Base-by-base conservation (phyloP, 2,329 filamentous ascomycete genomes). In the Colletotrichum sp. region DNA sequence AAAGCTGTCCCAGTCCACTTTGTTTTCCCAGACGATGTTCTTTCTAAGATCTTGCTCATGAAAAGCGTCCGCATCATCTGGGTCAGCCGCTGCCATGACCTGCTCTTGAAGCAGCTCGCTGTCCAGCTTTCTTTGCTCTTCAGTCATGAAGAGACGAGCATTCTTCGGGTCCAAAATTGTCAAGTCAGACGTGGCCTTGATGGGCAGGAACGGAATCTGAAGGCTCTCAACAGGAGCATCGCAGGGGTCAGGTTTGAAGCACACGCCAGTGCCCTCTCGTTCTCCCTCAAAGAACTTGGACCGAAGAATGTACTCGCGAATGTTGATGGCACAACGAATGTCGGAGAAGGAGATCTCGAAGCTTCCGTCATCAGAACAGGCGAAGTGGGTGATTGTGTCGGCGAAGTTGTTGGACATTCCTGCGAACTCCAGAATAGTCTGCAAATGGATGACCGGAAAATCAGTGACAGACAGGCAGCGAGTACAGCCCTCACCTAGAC, bases 21-120 rank as follows among this genome's bases (percentile, higher is more conserved):
- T 24, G 16, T 73, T 76, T 30, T 76, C 74, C 74, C 74, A 76
- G 36, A 68, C 43, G n/a, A 76, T 76, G 58, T 26, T 65, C 34
- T 69, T 64, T 12, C 71, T 48, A 13, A 68, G 55, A 7, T 68
- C 36, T 16, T 73, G 48, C 18, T 34, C 57, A 7, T 76, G 65
- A 43, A 76, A 30, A 30, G 34, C 48, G 10, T 36, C 34, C 1
- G 34, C 26, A n/a, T 73, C 71, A n/a, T 63, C 55, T 16, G 58
- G 43, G n/a, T 74, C 71, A 32, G 66, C 18, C 3, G 43, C 64
- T 15, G 60, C 71, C 18, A 72, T n/a, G 26, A 64, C 26, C 21
- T 30, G 34, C 13, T 48, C 58, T 21, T 30, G 26, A 13, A 36
- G 67, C n/a, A 34, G 18, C 10, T 70, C 36, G 57, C 26, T n/a